Evolutionary conservation across 345 rosid species (phyloP).

Genomic region (Isatis tinctoria): DNA sequence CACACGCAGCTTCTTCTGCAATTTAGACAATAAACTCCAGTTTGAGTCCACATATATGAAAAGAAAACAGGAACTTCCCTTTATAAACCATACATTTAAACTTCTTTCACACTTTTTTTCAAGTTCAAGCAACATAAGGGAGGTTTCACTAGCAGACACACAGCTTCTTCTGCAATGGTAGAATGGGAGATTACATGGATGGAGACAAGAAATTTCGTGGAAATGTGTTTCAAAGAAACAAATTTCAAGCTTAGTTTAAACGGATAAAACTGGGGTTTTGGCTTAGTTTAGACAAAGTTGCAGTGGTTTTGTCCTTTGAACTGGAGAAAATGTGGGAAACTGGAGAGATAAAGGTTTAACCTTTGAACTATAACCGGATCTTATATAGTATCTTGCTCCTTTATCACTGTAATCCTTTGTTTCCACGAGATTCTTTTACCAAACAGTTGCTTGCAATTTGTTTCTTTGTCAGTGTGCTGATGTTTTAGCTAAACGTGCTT

Average conservation of each 20-base stretch:
- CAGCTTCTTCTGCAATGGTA: slow-evolving; percentile 34
- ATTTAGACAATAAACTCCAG: not conserved
- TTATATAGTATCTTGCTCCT: not conserved
- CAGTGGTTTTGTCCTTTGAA: not conserved
- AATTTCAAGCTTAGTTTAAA: no score
- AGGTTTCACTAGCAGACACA: slow-evolving; percentile 55
- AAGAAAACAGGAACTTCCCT: not conserved
- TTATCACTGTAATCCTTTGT: not conserved
- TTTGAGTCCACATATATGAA: not conserved
- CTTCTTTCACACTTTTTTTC: not conserved
- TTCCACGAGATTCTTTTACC: not conserved
- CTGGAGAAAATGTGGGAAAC: not conserved
- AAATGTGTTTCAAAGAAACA: not conserved
- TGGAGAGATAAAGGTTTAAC: not conserved
- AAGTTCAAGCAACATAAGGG: not conserved
- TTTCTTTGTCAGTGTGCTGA: no score
- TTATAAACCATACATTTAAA: not conserved
- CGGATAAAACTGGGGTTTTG: slow-evolving; percentile 10
- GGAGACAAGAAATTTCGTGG: not conserved
- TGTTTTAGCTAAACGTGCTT: no score
- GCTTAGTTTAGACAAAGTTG: not conserved
- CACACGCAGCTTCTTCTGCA: slow-evolving; percentile 62
- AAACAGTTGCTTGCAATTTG: not conserved
- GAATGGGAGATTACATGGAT: not conserved
- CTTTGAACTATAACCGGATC: not conserved